phyloP scores from a whole-genome alignment of 2,329 filamentous ascomycete genomes.

The Scytalidium sp. region DNA sequence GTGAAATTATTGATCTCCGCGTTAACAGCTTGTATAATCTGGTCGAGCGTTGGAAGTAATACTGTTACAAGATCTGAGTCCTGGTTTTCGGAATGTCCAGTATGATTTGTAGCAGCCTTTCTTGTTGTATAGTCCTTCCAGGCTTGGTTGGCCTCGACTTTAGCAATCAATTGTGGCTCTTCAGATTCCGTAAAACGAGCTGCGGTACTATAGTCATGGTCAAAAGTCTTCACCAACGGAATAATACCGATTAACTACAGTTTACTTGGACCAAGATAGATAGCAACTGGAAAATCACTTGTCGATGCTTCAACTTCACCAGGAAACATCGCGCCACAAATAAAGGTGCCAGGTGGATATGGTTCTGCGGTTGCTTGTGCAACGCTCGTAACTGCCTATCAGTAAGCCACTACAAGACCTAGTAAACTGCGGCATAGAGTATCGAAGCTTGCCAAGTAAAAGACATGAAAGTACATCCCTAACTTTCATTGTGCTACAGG shows the following conservation, averaged over 20 bases:
- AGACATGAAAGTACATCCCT: too few relatives aligned
- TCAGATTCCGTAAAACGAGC: too few relatives aligned
- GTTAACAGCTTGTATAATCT: neutral
- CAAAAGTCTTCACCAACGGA: too few relatives aligned
- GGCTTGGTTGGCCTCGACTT: neutral
- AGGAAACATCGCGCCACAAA: neutral
- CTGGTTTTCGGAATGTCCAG: neutral
- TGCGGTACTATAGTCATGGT: too few relatives aligned
- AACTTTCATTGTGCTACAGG: too few relatives aligned
- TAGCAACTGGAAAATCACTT: too few relatives aligned
- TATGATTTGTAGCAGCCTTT: neutral
- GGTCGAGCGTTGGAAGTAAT: neutral
- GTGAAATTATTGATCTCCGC: neutral
- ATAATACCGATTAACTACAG: too few relatives aligned
- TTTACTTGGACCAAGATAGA: too few relatives aligned
- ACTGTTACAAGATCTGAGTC: neutral
- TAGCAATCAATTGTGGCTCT: too few relatives aligned
- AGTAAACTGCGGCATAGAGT: too few relatives aligned
- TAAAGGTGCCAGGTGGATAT: neutral
- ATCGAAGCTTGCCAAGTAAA: too few relatives aligned
- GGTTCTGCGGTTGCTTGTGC: neutral
- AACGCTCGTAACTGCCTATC: neutral
- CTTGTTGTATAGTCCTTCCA: neutral
- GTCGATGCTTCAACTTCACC: neutral
- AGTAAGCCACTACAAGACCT: neutral